Evolutionary conservation across 208 protist genomes (phyloP), one percentile per base, ranked within the genome.

Genomic region (Leishmania mexicana): DNA sequence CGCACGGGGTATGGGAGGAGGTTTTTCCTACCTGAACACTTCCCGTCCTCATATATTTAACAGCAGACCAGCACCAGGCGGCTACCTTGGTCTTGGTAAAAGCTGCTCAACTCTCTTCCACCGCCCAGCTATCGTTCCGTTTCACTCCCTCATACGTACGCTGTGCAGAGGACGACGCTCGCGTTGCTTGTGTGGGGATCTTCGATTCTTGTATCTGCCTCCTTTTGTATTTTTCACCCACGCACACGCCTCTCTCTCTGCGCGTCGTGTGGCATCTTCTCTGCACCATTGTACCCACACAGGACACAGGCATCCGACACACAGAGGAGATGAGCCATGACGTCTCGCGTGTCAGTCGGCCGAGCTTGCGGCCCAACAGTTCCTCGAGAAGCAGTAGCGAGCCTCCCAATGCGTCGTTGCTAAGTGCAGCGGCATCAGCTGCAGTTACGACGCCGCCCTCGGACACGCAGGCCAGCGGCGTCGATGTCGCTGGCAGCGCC

Each of bases 251-350:
- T 28, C 40, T 74, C 13, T 74, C 68, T 74, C 38, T 72, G 67
- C 31, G 45, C 40, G 68, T 35, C 31, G 45, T 11, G 28, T 47
- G 68, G 68, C 42, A 3, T 53, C 40, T 2, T 74, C 28, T 1
- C 31, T 49, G 24, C 5, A 38, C 10, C 38, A 4, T 35, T 38
- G 24, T 53, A 38, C 40, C 13, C 21, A 74, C 42, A 11, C 40
- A 15, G 11, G 40, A 45, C 2, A 45, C 42, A 49, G 68, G 19
- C 45, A 24, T 74, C 7, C 13, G 42, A 8, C 15, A 19, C 31
- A 49, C 31, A 68, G 62, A 21, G 21, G 72, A 40, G 1, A 76
- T 76, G 72, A 58, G 72, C 47, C 7, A 76, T 76, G 35, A 47
- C 15, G 72, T 62, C 17, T 47, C 72, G 45, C 3, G 35, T 45